These are phyloP conservation scores for Baeospora myosura DNA, from an alignment of 1,284 basidiomycete genomes.

Conservation along the genomic window DNA sequence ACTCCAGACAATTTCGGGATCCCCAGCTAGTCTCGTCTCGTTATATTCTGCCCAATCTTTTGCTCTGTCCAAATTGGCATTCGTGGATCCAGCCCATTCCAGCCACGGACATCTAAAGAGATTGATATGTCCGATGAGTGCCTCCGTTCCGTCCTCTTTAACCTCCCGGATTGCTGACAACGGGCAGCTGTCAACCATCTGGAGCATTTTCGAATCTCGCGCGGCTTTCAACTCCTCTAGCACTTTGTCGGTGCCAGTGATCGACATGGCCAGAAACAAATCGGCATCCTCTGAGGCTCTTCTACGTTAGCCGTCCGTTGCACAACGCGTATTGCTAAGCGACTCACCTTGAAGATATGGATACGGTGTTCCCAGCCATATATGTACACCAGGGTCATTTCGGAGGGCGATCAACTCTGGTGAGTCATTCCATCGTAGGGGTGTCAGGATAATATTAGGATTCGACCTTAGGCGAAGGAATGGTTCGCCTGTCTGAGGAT, in stretches of 20 bases:
- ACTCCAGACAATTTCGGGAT: conserved; percentile 46
- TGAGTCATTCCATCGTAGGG: conserved; percentile 42
- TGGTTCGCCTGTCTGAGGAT: conserved; percentile 42
- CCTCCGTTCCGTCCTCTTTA: conserved; percentile 38
- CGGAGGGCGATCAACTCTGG: conserved; percentile 28
- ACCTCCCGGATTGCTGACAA: conserved; percentile 40
- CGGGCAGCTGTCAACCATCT: conserved; percentile 33
- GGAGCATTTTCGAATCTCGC: conserved; percentile 14
- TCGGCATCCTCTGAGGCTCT: no score
- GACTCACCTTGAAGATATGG: conserved; percentile 45
- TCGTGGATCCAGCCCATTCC: conserved; percentile 23
- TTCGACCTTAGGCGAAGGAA: conserved; percentile 44
- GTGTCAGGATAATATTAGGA: conserved; percentile 51
- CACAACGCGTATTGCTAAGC: no score
- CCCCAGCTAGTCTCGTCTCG: conserved; percentile 28
- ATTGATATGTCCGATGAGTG: conserved; percentile 38
- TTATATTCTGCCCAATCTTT: conserved; percentile 29
- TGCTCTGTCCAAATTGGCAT: conserved; percentile 24
- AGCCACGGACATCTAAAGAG: conserved; percentile 28
- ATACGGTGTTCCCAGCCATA: conserved; percentile 36
- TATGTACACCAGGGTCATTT: conserved; percentile 44
- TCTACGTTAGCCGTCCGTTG: no score
- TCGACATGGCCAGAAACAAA: no score
- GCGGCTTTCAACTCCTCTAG: conserved; percentile 27
- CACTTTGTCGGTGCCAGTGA: no score